These are phyloP conservation scores for Microbotryum violaceum DNA, from an alignment of 1,284 basidiomycete genomes.

Conservation along the genomic window DNA sequence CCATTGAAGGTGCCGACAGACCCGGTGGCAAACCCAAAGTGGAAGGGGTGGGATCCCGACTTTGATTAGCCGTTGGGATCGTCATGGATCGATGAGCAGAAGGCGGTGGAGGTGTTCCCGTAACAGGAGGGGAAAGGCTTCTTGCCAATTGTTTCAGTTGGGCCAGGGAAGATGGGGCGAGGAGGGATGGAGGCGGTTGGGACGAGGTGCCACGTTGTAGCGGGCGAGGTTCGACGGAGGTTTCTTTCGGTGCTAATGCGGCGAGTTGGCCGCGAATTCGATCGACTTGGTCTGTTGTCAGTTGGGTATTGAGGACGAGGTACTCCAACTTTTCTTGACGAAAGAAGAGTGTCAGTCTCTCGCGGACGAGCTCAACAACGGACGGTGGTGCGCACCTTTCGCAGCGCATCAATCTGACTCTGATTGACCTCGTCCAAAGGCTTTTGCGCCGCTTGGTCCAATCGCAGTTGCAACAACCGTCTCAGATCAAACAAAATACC, in stretches of 20 bases:
- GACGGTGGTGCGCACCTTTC: slow-evolving; percentile 52
- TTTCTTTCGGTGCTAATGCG: slow-evolving; percentile 47
- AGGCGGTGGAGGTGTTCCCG: too few relatives aligned
- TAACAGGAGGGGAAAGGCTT: too few relatives aligned
- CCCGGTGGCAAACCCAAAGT: too few relatives aligned
- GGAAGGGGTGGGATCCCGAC: too few relatives aligned
- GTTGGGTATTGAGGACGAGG: slow-evolving; percentile 61
- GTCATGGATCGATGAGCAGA: too few relatives aligned
- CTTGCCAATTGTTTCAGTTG: too few relatives aligned
- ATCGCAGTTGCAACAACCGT: slow-evolving; percentile 24
- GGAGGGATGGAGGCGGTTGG: too few relatives aligned
- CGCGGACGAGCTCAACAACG: background rate
- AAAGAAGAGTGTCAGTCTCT: background rate
- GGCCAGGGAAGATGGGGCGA: too few relatives aligned
- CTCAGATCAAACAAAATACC: slow-evolving; percentile 33
- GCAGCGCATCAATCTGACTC: slow-evolving; percentile 58
- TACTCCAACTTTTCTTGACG: slow-evolving; percentile 54
- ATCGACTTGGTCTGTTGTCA: slow-evolving; percentile 68
- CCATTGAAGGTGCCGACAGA: too few relatives aligned
- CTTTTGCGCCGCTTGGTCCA: slow-evolving; percentile 46
- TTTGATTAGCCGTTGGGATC: too few relatives aligned
- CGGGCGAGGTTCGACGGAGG: too few relatives aligned
- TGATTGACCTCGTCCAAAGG: slow-evolving; percentile 56
- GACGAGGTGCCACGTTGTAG: too few relatives aligned
- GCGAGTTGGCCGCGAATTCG: slow-evolving; percentile 73